These are phyloP conservation scores for Gossypium gossypioides DNA, from an alignment of 441 rosid species.

Conservation along the genomic window DNA sequence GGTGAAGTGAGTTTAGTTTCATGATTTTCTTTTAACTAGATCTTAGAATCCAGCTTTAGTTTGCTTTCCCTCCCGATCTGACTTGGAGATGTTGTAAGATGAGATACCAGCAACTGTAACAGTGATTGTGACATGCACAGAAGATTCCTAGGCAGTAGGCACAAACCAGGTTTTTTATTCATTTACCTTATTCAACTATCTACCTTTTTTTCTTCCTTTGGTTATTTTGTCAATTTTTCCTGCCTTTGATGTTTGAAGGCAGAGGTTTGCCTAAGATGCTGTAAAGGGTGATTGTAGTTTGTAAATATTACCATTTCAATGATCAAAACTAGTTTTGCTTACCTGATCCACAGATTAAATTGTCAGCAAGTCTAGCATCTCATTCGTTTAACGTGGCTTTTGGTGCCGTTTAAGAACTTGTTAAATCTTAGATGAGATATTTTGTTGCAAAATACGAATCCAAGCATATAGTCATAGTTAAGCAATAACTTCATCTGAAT, in stretches of 20 bases:
- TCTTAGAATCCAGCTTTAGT: slow-evolving; percentile 39
- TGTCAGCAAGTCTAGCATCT: background rate
- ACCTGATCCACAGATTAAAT: background rate
- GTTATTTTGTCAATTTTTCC: background rate
- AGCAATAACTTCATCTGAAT: background rate
- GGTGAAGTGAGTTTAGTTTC: background rate
- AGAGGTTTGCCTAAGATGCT: background rate
- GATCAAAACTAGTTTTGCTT: background rate
- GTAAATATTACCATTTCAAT: background rate
- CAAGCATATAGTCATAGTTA: background rate
- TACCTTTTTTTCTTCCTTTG: background rate
- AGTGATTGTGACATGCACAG: slow-evolving; percentile 11
- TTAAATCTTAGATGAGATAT: background rate
- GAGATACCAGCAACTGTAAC: slow-evolving; percentile 28
- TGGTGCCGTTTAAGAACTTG: background rate
- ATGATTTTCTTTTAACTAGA: slow-evolving; percentile 10
- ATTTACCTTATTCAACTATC: background rate
- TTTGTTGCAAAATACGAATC: background rate
- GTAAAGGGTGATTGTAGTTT: background rate
- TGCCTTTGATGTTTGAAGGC: background rate
- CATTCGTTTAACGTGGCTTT: background rate
- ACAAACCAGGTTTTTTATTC: slow-evolving; percentile 30
- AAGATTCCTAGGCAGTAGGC: slow-evolving; percentile 14
- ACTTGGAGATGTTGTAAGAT: slow-evolving; percentile 50
- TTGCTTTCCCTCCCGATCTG: slow-evolving; percentile 11